Percentiles rank a stretch among this genome's conserved stretches.
phyloP scores from a whole-genome alignment of 2,329 filamentous ascomycete genomes.

The Alternaria panax region DNA sequence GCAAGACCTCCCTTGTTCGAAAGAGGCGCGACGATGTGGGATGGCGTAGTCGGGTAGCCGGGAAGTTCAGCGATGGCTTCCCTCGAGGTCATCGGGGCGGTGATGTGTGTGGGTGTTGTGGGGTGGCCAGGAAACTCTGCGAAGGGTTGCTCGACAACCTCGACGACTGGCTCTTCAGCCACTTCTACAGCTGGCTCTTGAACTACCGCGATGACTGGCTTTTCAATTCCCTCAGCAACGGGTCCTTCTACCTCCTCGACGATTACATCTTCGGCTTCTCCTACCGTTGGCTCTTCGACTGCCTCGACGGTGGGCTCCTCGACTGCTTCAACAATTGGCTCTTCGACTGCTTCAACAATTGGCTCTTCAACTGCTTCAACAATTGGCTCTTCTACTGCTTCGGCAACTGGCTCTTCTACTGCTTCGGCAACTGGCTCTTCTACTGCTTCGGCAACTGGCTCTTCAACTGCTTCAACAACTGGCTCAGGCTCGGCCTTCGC shows the following conservation, averaged over 20 bases:
- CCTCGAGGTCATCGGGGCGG: slow-evolving; percentile 25
- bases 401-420: background rate
- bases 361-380: background rate
- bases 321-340: background rate
- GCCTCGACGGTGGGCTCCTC: background rate
- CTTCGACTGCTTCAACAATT: background rate
- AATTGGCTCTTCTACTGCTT: background rate
- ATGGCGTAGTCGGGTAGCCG: slow-evolving; percentile 33
- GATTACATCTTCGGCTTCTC: background rate
- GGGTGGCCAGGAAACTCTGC: slow-evolving; percentile 24
- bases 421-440: background rate
- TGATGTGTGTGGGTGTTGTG: slow-evolving; percentile 24
- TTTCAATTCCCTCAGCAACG: background rate
- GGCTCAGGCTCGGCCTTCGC: slow-evolving; percentile 21
- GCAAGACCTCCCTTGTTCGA: slow-evolving; percentile 24
- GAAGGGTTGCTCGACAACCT: slow-evolving; percentile 29
- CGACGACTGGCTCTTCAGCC: background rate
- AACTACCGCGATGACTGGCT: background rate
- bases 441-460: background rate
- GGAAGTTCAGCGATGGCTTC: slow-evolving; percentile 28
- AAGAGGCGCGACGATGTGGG: slow-evolving; percentile 29
- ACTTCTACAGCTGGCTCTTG: background rate
- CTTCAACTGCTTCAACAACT: slow-evolving; percentile 16
- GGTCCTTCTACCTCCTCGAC: background rate
- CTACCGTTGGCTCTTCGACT: background rate